Base-by-base conservation (phyloP, 1,284 basidiomycete species). In the Austroboletus niveus region DNA sequence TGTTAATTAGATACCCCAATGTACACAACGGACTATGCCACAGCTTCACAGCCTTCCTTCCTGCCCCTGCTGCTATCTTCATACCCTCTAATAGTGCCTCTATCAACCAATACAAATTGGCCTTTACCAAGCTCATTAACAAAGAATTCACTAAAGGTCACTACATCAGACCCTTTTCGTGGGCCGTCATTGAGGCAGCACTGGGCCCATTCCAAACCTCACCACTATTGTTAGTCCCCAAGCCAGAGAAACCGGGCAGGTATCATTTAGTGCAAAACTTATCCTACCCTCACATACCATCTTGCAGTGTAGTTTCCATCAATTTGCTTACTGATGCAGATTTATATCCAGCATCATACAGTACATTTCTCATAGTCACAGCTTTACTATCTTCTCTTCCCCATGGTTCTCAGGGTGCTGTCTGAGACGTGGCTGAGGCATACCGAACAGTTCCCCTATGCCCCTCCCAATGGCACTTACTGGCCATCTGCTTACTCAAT, bases 121-220 rank as follows among this genome's bases (percentile, higher is more conserved):
- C 31, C 31, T 32, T 32, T 12, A 8, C 8, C 12, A 3, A 8
- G 8, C 31, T 35, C 15, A 14, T 35, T 12, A 14, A 15, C 12
- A 35, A 35, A 35, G 34, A 35, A 35, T 15, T 35, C 12, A 5
- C 7, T 14, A 35, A 35, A 35, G 12, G 12, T 5, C 1, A 4
- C 5, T 51, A 47, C 14, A 8, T 47, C 0, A 22, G 27, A 1
- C 40, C 35, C 2, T 42, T 42, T 2, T 2, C 2, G 14, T 30
- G 12, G 1, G 0, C 4, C 0, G 6, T 3, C 4, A 40, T 45
- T 2, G 15, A 20, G 5, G 2, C 1, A 1, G 0, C 68, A 5
- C 55, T 76, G 8, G 71, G 75, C 0, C 69, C 65, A 0, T 74
- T 75, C 40, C 73, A 74, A 47, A 55, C 72, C 0, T 74, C 73